Evolutionary conservation across 805 yeast species (phyloP), one percentile per base, ranked within the genome.

Genomic region (Candida dajiaensis): DNA sequence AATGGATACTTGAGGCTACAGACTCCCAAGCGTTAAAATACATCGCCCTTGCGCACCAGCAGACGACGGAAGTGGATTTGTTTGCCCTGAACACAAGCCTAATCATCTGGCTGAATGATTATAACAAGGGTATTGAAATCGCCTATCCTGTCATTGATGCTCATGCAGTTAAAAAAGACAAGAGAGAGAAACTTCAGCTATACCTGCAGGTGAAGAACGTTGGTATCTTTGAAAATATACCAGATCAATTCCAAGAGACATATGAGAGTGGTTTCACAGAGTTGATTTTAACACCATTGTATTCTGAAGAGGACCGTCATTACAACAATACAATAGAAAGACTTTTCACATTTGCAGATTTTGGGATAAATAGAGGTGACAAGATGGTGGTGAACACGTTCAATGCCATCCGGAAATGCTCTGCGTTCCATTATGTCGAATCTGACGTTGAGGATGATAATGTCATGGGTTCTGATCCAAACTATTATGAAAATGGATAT

Each of bases 301-400:
- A 59, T 44, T 58, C 62, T 1, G 67, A 65, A 44, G 58, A 56
- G 44, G 73, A 70, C 31, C 56, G 71, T 38, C 66, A 62, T 44
- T 65, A 63, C 44, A 66, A 65, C 47, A 56, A 61, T 7, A 52
- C 58, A 12, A 58, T 66, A 4, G 73, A 70, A 37, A 54, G 56
- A 5, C 50, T 70, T 11, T 71, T 70, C 54, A 66, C 67, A 0
- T 64, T 60, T 50, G 60, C 57, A 18, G 59, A 59, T 47, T 69
- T 69, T 55, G 75, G 75, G 0, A 55, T 63, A 15, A 70, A 69
- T 45, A 59, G 67, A 48, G 73, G 74, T 5, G 69, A 69, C 41
- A 65, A 62, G 19, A 50, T 70, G 62, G 68, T 71, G 2, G 54
- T 51, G 12, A 62, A 61, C 43, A 64, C 72, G 21, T 69, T 65